A percentile compares a stretch with the other conserved stretches of the same genome.
Evolutionary conservation across 1,139 yeast genomes (phyloP).

Genomic region (Nakaseomyces kungkrabaensis): DNA sequence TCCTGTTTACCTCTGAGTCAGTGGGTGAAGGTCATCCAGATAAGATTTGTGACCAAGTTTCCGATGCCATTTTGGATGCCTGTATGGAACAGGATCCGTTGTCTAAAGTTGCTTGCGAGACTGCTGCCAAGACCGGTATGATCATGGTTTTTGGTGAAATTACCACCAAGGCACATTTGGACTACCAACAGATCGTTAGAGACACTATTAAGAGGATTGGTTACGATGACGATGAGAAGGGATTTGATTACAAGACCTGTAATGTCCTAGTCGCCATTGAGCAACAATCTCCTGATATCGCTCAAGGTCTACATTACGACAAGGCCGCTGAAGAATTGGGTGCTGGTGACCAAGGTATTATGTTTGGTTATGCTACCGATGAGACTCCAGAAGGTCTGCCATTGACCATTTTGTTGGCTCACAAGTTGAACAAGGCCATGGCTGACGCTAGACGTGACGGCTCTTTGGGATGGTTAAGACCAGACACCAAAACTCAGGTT

Average conservation of each 20-base stretch:
- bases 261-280: conserved; percentile 97
- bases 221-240: conserved; percentile 91
- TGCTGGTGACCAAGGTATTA: conserved; percentile 99
- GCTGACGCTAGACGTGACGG: conserved; percentile 98
- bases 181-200: conserved; percentile 94
- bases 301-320: conserved; percentile 98
- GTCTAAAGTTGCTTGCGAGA: conserved; percentile 98
- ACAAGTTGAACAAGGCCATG: conserved; percentile 91
- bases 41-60: conserved; percentile 98
- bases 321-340: conserved; percentile 95
- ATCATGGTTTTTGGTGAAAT: conserved; percentile 99
- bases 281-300: conserved; percentile 98
- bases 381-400: conserved; percentile 98
- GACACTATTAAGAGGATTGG: conserved; percentile 98
- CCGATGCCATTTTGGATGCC: conserved; percentile 97
- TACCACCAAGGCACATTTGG: conserved; percentile 90
- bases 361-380: conserved; percentile 99
- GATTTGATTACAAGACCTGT: conserved; percentile 98
- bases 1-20: conserved; percentile 90
- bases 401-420: conserved; percentile 86
- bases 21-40: conserved; percentile 99
- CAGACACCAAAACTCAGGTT: conserved; percentile 99
- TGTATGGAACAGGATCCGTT: conserved; percentile 92
- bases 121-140: conserved; percentile 98
- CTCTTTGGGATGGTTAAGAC: conserved; percentile 91